Evolutionary conservation across 2,329 filamentous ascomycete genomes (phyloP), one percentile per base, ranked within the genome.

Genomic region (Colletotrichum graminicola): DNA sequence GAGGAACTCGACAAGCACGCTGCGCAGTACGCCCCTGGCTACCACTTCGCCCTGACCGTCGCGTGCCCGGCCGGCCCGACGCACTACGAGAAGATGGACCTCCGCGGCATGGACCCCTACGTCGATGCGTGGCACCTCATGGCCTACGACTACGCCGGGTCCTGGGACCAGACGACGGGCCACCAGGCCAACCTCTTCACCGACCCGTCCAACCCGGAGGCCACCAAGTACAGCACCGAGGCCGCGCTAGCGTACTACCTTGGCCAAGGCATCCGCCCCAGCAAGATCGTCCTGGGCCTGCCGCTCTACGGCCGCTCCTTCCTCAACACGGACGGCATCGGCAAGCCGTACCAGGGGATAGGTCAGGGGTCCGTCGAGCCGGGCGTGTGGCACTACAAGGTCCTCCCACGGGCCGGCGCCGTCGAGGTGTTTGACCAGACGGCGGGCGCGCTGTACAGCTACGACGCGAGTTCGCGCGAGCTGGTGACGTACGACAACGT

Each of bases 261-360:
- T 14, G 77, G 82, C 4, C 82, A 85, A 16, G 90, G 90, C 11
- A 85, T 96, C 11, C 75, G 85, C 0, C 74, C 89, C 0, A 78
- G 82, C 61, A 95, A 95, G 81, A 89, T 97, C 62, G 86, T 93
- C 8, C 81, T 96, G 41, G 93, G 93, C 1, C 87, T 95, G 82
- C 93, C 94, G 0, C 84, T 96, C 0, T 96, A 95, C 77, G 94
- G 93, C 1, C 90, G 93, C n/a, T 86, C 91, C 0, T 96, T 96
- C 77, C 83, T 86, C 62, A 84, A 87, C 55, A 95, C 94, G 0
- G 80, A 85, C 6, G 93, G 93, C 0, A 85, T 91, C 0, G 94
- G 93, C 1, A 82, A 86, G 74, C 77, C 86, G 0, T 96, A 87
- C 81, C 83, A 76, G 6, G 92, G 92, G 14, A 82, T 91, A 18